Evolutionary conservation across 441 rosid species (phyloP).

Genomic region (Pelargonium fulgidum): DNA sequence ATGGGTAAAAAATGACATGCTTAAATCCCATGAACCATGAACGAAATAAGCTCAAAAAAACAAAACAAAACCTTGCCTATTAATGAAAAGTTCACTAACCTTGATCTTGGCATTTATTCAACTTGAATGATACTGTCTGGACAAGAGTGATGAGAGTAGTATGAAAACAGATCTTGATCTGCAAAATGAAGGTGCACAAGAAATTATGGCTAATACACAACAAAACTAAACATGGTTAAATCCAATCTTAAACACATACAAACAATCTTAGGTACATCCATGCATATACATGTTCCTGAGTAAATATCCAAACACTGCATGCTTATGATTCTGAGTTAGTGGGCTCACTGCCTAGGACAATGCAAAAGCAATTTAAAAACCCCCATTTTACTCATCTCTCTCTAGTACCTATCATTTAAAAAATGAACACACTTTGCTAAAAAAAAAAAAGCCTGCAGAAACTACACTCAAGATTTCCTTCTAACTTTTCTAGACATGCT

Average conservation of each 20-base stretch:
- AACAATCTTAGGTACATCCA: background rate
- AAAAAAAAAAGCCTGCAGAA: too few species aligned
- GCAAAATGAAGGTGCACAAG: slow-evolving; percentile 13
- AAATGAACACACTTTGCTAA: background rate
- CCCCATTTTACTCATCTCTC: background rate
- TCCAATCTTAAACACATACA: background rate
- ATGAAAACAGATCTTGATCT: slow-evolving; percentile 19
- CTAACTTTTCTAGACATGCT: too few species aligned
- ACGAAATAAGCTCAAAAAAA: background rate
- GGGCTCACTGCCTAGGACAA: slow-evolving; percentile 21
- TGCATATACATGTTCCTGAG: background rate
- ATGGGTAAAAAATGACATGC: background rate
- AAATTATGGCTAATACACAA: background rate
- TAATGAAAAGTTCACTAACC: slow-evolving; percentile 32
- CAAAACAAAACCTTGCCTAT: background rate
- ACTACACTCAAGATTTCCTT: background rate
- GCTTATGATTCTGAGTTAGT: slow-evolving; percentile 10
- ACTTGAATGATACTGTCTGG: slow-evolving; percentile 5
- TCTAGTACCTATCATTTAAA: background rate
- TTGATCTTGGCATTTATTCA: slow-evolving; percentile 56
- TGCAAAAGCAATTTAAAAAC: slow-evolving; percentile 11
- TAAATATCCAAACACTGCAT: too few species aligned
- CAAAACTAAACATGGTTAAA: background rate
- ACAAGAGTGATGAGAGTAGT: slow-evolving; percentile 10
- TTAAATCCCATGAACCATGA: background rate